phyloP scores from a whole-genome alignment of 305 asterid species.

The Ajuga reptans region DNA sequence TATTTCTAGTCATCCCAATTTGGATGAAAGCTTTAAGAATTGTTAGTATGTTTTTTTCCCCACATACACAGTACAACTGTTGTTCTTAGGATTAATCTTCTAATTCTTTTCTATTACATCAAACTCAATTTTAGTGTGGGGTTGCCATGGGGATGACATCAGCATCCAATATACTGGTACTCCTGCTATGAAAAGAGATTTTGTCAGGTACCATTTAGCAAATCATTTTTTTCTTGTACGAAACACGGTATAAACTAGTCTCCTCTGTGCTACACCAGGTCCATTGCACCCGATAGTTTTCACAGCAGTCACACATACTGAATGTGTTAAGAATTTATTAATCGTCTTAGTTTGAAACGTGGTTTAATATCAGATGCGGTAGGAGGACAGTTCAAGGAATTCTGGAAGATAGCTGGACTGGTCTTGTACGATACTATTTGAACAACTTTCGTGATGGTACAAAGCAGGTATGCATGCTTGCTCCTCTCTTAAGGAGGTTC shows the following conservation, averaged over 20 bases:
- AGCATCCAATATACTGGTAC: conserved; percentile 97
- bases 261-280: too few relatives aligned
- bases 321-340: background rate
- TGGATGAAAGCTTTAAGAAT: conserved; percentile 63
- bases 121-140: conserved; percentile 63
- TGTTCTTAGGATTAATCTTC: background rate
- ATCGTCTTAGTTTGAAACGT: background rate
- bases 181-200: conserved; percentile 93
- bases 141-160: conserved; percentile 89
- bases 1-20: conserved; percentile 53
- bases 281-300: too few relatives aligned
- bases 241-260: too few relatives aligned
- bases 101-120: background rate
- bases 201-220: conserved; percentile 60
- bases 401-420: conserved; percentile 59
- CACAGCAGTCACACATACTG: too few relatives aligned
- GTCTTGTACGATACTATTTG: conserved; percentile 76
- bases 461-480: conserved; percentile 59
- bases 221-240: too few relatives aligned
- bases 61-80: background rate
- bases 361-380: conserved; percentile 47
- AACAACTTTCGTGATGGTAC: conserved; percentile 89
- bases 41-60: conserved; percentile 41
- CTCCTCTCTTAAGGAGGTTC: background rate
- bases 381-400: conserved; percentile 64